Percentiles rank a stretch among this genome's conserved stretches.
phyloP scores from a whole-genome alignment of 225 moss, liverwort and hornwort genomes.

The Antitrichia curtipendula region DNA sequence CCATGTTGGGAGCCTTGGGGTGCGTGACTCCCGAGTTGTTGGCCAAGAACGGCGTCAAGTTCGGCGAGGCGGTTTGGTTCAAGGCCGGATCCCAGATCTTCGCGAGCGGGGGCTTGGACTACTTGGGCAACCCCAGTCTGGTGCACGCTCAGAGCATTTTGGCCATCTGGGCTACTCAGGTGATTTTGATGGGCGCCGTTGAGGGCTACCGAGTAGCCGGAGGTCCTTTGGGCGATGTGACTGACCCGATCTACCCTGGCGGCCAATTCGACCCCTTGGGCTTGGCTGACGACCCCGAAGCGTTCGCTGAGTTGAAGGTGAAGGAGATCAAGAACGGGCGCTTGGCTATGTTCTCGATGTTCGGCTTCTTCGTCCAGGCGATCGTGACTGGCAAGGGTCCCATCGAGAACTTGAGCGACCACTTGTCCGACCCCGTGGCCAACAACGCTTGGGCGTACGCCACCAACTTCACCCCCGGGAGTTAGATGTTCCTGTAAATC shows the following conservation, averaged over 20 bases:
- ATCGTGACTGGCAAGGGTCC: constrained; percentile 13
- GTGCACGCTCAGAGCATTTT: background rate
- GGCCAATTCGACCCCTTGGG: background rate
- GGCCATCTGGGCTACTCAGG: background rate
- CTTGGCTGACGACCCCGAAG: background rate
- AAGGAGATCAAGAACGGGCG: background rate
- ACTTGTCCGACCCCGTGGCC: background rate
- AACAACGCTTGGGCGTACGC: constrained; percentile 15
- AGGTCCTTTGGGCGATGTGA: background rate
- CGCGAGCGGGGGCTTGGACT: background rate
- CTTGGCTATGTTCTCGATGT: background rate
- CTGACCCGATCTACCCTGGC: background rate
- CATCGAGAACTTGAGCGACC: constrained; percentile 2
- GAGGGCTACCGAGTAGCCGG: background rate
- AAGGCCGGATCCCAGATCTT: constrained; percentile 3
- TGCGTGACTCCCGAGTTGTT: background rate
- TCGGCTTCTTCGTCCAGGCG: background rate
- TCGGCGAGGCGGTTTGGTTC: background rate
- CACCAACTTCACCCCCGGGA: constrained; percentile 14
- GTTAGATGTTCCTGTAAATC: background rate
- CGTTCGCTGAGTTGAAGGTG: background rate
- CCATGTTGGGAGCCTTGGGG: background rate
- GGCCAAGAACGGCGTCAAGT: background rate
- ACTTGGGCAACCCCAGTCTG: background rate
- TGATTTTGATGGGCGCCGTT: background rate